Conservation (phyloP, 768 basidiomycete genomes). For the Kwoniella europaea region DNA sequence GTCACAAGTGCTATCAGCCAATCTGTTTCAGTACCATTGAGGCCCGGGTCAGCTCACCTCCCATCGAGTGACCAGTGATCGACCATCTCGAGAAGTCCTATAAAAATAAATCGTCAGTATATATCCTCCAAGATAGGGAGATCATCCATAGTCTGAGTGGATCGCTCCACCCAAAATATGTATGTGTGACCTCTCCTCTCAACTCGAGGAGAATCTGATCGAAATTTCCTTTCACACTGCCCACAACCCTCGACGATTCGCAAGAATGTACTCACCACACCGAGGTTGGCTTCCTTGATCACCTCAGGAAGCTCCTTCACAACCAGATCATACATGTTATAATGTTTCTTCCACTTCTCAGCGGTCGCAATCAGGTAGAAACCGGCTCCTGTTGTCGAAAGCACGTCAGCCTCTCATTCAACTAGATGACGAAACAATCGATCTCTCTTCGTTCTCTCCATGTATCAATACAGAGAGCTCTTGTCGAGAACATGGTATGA, state of each 20-base stretch:
- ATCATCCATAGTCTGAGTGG: background rate
- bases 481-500: background rate
- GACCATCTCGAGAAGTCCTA: constrained; percentile 84
- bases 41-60: constrained; percentile 39
- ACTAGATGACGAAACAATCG: constrained; percentile 7
- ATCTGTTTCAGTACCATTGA: background rate
- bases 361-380: constrained; percentile 94
- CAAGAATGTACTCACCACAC: constrained; percentile 66
- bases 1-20: no score
- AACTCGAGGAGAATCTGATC: background rate
- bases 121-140: background rate
- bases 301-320: constrained; percentile 82
- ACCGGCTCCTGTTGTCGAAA: constrained; percentile 72
- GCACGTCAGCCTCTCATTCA: background rate
- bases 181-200: background rate
- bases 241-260: no score
- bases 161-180: background rate
- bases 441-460: constrained; percentile 83
- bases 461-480: constrained; percentile 41
- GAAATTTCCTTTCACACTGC: no score
- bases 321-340: constrained; percentile 87
- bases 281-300: constrained; percentile 72
- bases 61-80: constrained; percentile 95
- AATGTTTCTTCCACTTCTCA: constrained; percentile 61
- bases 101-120: background rate